Evolutionary conservation across 805 yeast genomes (phyloP), one percentile per base, ranked within the genome.

Genomic region (Ogataea paradorogensis): DNA sequence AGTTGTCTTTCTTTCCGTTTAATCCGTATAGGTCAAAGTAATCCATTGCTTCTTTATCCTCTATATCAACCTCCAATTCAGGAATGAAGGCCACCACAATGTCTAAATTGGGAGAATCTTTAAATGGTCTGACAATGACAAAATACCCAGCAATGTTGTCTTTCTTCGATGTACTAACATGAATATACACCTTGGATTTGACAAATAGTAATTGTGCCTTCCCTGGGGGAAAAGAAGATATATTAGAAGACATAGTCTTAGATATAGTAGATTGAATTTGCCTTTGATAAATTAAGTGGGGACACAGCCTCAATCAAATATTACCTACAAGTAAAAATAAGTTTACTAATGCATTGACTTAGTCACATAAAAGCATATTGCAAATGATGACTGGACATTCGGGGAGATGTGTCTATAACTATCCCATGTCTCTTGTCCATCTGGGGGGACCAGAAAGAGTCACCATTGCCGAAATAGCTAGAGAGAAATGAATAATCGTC

Each of bases 91-190:
- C 78, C 23, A 88, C 62, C 5, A 77, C 58, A 3, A 81, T 63
- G 28, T 83, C 88, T 46, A 68, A 65, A 55, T 82, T 70, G 33
- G 76, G 52, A 7, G 74, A 56, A 45, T 61, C 62, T 32, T 67
- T 61, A 11, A 62, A 60, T 4, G 85, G 84, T 29, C 72, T 69
- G 13, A 80, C 74, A 11, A 93, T 68, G 6, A 84, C 69, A 27
- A 93, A 58, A 52, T 74, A 87, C 2, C 99, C 99, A 0, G 84
- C 63, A 15, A 91, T 68, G 56, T 91, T 90, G 55, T 91, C 96
- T 37, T 69, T 70, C 21, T 86, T 74, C 15, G 80, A 72, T 9
- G 75, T 68, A 0, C 93, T 76, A 3, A 95, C 95, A 61, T 93
- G 99, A 3, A 90, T 73, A 59, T 79, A 89, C 6, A 84, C 93